These are phyloP conservation scores for Amaranthus hypochondriacus DNA, from an alignment of 148 eudicot genomes.

Conservation along the genomic window DNA sequence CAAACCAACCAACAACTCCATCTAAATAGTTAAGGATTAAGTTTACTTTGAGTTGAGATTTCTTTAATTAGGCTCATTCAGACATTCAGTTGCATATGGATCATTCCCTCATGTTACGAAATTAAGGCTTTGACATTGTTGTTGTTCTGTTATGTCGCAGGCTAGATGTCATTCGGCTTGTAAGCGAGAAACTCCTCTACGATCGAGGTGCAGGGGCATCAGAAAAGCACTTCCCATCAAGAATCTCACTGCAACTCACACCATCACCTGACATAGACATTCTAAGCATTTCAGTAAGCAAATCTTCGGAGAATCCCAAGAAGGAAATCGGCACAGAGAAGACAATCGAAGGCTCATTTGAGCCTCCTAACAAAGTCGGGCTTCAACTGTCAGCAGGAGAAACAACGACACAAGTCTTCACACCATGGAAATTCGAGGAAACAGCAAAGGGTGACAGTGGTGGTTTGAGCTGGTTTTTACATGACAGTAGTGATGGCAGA, in stretches of 20 bases:
- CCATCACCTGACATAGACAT: conserved; percentile 52
- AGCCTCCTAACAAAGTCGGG: conserved; percentile 46
- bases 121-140: no score
- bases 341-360: conserved; percentile 56
- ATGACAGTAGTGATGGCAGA: conserved; percentile 56
- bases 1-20: no score
- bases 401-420: conserved; percentile 46
- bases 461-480: conserved; percentile 67
- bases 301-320: conserved; percentile 71
- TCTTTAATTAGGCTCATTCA: no score
- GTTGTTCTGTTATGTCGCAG: conserved; percentile 27
- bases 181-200: conserved; percentile 45
- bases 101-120: no score
- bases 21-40: no score
- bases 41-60: no score
- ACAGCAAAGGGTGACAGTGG: conserved; percentile 60
- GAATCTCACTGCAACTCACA: conserved; percentile 65
- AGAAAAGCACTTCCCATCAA: conserved; percentile 92
- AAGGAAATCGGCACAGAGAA: conserved; percentile 50
- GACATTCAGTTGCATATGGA: no score
- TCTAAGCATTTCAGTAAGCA: conserved; percentile 62
- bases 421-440: conserved; percentile 93
- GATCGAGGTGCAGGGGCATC: conserved; percentile 72
- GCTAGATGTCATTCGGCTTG: conserved; percentile 61
- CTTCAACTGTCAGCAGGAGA: conserved; percentile 51